phyloP scores from a whole-genome alignment of 108 stramenopile species.

The Cafeteria roenbergensis region DNA sequence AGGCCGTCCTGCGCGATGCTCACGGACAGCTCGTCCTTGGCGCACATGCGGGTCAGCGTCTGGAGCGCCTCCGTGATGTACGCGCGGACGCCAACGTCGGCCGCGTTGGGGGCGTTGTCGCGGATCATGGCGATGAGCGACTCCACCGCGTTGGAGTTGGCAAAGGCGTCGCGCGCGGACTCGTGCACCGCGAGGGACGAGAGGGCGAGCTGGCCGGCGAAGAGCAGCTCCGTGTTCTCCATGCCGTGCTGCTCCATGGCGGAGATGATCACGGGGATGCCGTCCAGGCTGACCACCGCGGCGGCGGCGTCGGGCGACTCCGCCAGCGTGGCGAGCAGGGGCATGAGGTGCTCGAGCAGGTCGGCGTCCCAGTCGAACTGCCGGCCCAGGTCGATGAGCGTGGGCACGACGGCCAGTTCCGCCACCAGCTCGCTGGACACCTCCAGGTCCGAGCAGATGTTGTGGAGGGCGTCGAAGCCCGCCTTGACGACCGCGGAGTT shows the following conservation, averaged over 20 bases:
- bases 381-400: slow-evolving; percentile 3
- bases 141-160: neutral
- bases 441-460: slow-evolving; percentile 9
- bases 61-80: slow-evolving; percentile 1
- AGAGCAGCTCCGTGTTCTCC: slow-evolving; percentile 6
- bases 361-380: slow-evolving; percentile 22
- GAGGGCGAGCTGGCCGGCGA: slow-evolving; percentile 3
- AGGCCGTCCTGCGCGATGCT: slow-evolving; percentile 9
- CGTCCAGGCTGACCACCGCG: neutral
- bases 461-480: slow-evolving; percentile 10
- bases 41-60: slow-evolving; percentile 10
- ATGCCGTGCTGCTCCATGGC: slow-evolving; percentile 19
- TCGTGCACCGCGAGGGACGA: slow-evolving; percentile 10
- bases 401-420: slow-evolving; percentile 10
- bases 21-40: slow-evolving; percentile 7
- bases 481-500: slow-evolving; percentile 8
- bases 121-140: slow-evolving; percentile 9
- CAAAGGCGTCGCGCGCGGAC: slow-evolving; percentile 6
- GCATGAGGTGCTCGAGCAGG: slow-evolving; percentile 3
- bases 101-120: neutral
- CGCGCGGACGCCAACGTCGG: no score
- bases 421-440: neutral
- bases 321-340: slow-evolving; percentile 21
- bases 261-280: slow-evolving; percentile 10
- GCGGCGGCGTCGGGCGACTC: slow-evolving; percentile 4